Evolutionary conservation across 1,284 basidiomycete species (phyloP).

Genomic region (Trichosporon sp.): DNA sequence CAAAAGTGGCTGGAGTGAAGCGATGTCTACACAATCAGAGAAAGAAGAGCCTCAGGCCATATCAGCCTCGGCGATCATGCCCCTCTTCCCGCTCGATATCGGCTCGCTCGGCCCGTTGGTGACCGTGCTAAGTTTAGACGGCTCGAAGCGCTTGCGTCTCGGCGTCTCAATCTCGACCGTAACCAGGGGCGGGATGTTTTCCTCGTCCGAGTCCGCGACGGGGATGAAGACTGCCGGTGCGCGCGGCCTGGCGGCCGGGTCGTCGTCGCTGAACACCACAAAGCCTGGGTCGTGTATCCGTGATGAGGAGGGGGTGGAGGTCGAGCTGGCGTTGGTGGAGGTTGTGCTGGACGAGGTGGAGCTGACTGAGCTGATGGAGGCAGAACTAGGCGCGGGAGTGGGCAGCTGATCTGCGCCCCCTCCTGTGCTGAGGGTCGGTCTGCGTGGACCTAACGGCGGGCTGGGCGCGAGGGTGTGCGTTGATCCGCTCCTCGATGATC

Average conservation of each 20-base stretch:
- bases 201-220: background rate
- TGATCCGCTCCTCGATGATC: too few species aligned
- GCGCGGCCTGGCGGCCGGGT: background rate
- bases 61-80: constrained; percentile 7
- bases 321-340: background rate
- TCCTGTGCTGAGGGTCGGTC: too few species aligned
- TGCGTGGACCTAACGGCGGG: background rate
- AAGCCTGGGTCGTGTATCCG: constrained; percentile 30
- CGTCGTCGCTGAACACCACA: constrained; percentile 18
- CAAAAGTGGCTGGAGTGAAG: background rate
- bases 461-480: background rate
- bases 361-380: background rate
- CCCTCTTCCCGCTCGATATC: constrained; percentile 4
- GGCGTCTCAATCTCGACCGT: background rate
- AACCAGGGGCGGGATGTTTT: background rate
- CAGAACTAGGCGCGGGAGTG: too few species aligned
- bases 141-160: background rate
- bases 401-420: too few species aligned
- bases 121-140: constrained; percentile 5
- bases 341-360: background rate
- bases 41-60: background rate
- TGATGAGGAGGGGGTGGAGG: background rate
- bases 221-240: background rate
- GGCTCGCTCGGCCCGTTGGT: background rate
- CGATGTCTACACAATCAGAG: background rate